These are phyloP conservation scores for Populus davidiana DNA, from an alignment of 345 rosid genomes.

Conservation along the genomic window DNA sequence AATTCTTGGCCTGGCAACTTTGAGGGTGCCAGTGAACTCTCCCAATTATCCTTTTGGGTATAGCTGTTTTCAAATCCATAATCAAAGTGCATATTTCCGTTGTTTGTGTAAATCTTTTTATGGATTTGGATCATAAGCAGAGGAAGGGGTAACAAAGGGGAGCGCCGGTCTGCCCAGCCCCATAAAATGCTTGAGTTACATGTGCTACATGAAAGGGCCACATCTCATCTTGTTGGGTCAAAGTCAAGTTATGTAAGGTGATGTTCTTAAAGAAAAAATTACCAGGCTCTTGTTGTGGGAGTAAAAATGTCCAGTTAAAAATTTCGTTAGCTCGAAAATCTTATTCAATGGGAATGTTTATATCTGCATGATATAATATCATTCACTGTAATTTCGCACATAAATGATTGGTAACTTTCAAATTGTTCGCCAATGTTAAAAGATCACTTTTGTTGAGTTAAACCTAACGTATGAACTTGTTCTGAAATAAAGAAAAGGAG, in stretches of 20 bases:
- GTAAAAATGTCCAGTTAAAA: too few species aligned
- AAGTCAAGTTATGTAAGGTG: too few species aligned
- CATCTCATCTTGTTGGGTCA: background rate
- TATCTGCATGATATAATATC: too few species aligned
- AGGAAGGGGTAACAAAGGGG: background rate
- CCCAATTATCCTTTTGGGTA: too few species aligned
- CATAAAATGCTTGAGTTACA: background rate
- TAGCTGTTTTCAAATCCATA: background rate
- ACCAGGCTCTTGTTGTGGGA: background rate
- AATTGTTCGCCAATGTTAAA: background rate
- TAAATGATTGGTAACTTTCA: too few species aligned
- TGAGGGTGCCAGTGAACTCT: too few species aligned
- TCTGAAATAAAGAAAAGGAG: background rate
- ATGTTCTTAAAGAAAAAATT: too few species aligned
- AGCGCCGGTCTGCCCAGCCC: background rate
- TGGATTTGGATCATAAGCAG: conserved; percentile 1
- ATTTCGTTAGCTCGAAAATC: background rate
- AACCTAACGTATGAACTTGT: background rate
- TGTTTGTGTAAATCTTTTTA: background rate
- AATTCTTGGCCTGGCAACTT: too few species aligned
- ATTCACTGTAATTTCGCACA: too few species aligned
- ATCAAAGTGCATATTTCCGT: background rate
- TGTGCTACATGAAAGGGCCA: background rate
- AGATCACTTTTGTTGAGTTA: background rate
- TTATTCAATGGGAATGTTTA: background rate